Base-by-base conservation (phyloP, 352 stramenopile species). In the Pythium rishiriense region DNA sequence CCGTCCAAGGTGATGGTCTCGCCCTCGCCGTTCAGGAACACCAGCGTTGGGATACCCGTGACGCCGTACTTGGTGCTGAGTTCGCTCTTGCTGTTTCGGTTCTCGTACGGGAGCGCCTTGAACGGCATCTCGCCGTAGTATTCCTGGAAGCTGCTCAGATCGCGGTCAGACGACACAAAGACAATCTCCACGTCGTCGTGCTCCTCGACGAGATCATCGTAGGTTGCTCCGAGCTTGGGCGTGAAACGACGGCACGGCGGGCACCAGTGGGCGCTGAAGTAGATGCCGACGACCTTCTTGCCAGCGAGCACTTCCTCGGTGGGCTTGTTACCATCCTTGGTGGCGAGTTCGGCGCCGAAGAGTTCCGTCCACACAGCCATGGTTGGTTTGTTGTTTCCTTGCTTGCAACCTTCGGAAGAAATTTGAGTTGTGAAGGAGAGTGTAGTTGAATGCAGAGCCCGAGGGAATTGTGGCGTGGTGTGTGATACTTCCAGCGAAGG, bases 191-290 rank as follows among this genome's bases (percentile, higher is more conserved):
- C 91, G 48, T 96, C 83, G 25, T 82, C 76, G 72, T 94, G 83
- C 49, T 92, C 73, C 53, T 93, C 81, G 51, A 94, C 64, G 58
- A 97, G 79, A 56, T 97, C 82, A 33, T 97, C 78, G 76, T 98
- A 98, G 26, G 91, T 77, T 43, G 88, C 80, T 62, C 70, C 84
- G 50, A 98, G 82, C 75, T 97, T 89, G 5, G 96, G 95, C 60
- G 95, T 98, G 75, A 99, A 99, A n/a, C 79, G 70, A 49, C 91
- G 86, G 79, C 96, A 99, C 31, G 96, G 94, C 28, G 77, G 81
- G 75, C 94, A 98, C 95, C 96, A 99, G 78, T 98, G 87, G 12
- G 96, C 96, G 52, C 81, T 97, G 87, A 99, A 99, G 81, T 98
- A 99, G 46, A 99, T 72, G n/a, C 87, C 86, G 31, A 98, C 74